Evolutionary conservation across 441 rosid species (phyloP), one percentile per base, ranked within the genome.

Genomic region (Pelargonium cotyledonis): DNA sequence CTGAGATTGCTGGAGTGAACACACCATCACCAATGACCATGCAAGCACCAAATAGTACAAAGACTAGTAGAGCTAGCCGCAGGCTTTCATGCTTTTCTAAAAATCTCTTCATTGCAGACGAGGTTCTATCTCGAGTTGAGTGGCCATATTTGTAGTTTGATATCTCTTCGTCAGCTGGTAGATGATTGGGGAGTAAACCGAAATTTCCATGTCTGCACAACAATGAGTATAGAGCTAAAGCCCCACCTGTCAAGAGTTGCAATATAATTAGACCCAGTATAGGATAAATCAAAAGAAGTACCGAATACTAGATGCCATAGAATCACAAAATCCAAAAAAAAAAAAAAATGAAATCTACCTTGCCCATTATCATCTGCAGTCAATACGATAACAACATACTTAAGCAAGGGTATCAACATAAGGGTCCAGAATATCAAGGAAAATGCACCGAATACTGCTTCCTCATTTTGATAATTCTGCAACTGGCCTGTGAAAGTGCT

Each of bases 141-240:
- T 84, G 90, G 29, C 83, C 92, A 80, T 77, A 87, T 68, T 82
- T 92, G 79, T 89, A 92, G 70, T 94, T 16, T 38, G 92, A 86
- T 57, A 93, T 94, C 83, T 93, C 98, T 81, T 90, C 98, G 62
- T 93, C 97, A 75, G 97, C 97, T 60, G 95, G 88, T 80, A 90
- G 98, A 77, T 89, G 97, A 82, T 93, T 90, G 31, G 92, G 92
- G 80, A 93, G 97, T 71, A 93, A 81, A 78, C 86, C 86, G 67
- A 93, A 85, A 76, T 86, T 93, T 3, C 85, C 92, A 76, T 90
- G 96, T 80, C 98, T 81, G 76, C 97, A 93, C 67, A 90, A 92
- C 76, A 90, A 80, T 0, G 96, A 89, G 79, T 90, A 93, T 69
- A 93, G 91, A 82, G 97, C 96, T 79, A 93, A 90, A 38, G 83